Conservation (phyloP, 495 filamentous ascomycete species). For the Aspergillus homomorphus region DNA sequence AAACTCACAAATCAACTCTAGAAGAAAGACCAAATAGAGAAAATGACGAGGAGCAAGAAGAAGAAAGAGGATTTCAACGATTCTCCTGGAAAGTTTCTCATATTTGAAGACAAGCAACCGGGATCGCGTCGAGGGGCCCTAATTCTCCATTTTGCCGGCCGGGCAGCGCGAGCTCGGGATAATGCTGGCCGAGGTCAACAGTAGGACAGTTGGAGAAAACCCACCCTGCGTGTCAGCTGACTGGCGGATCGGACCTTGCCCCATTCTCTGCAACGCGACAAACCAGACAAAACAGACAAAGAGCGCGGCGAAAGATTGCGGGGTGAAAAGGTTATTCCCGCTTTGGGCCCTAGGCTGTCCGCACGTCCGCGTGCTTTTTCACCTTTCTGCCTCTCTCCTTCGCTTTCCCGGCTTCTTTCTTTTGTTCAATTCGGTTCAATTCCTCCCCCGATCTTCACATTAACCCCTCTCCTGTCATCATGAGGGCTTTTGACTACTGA, state of each 20-base stretch:
- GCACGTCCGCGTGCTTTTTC: neutral
- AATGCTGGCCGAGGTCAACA: constrained; percentile 31
- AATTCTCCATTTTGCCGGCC: constrained; percentile 3
- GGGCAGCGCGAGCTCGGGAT: constrained; percentile 27
- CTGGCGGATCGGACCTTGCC: constrained; percentile 6
- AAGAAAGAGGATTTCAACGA: constrained; percentile 15
- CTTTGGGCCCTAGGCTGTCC: no score
- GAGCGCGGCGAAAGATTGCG: neutral
- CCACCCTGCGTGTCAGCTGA: neutral
- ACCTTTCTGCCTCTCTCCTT: constrained; percentile 13
- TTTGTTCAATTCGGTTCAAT: constrained; percentile 1
- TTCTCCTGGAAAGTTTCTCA: constrained; percentile 5
- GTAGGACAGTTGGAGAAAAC: no score
- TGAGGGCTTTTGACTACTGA: constrained; percentile 8
- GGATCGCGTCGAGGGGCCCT: constrained; percentile 12
- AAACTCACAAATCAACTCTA: no score
- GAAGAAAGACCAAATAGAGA: neutral
- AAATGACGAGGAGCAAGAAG: neutral
- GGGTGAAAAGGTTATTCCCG: neutral
- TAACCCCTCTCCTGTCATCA: neutral
- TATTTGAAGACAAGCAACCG: constrained; percentile 17
- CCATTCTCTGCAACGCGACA: neutral
- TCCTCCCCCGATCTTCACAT: constrained; percentile 3
- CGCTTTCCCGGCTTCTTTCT: constrained; percentile 8
- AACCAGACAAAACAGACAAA: no score